A percentile compares a stretch with the other conserved stretches of the same genome.
These are phyloP conservation scores for Paraphaeosphaeria minitans DNA, from an alignment of 2,329 filamentous ascomycete species.

Conservation along the genomic window DNA sequence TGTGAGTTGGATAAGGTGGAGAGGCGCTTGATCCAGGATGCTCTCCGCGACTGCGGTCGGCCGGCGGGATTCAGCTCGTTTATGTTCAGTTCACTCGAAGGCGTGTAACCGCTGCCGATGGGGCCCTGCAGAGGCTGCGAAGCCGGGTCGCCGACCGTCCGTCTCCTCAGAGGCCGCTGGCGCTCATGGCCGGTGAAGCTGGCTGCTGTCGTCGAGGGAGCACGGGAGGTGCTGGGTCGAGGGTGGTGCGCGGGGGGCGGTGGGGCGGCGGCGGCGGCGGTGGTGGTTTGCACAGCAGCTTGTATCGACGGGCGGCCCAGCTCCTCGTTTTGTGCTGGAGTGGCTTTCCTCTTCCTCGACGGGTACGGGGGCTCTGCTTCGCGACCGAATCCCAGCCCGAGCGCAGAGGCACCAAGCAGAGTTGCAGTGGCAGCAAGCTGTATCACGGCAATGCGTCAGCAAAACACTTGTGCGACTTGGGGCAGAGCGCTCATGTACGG, in stretches of 20 bases:
- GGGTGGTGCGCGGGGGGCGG: conserved; percentile 32
- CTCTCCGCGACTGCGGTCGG: conserved; percentile 44
- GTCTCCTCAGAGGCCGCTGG: conserved; percentile 40
- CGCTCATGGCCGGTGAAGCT: conserved; percentile 36
- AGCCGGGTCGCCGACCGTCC: conserved; percentile 36
- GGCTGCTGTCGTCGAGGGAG: conserved; percentile 27
- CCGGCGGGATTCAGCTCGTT: conserved; percentile 32
- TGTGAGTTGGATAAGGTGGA: conserved; percentile 70
- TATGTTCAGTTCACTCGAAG: conserved; percentile 27
- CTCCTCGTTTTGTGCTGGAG: conserved; percentile 38
- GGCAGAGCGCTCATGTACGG: conserved; percentile 27
- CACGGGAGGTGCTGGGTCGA: conserved; percentile 30
- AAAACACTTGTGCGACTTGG: conserved; percentile 35
- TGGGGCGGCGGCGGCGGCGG: conserved; percentile 27
- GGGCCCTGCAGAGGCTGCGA: conserved; percentile 23
- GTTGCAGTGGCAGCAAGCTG: conserved; percentile 69
- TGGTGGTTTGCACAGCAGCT: conserved; percentile 33
- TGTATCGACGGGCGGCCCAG: conserved; percentile 35
- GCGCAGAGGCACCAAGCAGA: conserved; percentile 62
- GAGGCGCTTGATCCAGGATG: conserved; percentile 74
- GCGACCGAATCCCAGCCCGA: conserved; percentile 63
- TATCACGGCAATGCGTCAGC: conserved; percentile 45
- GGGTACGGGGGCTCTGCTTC: conserved; percentile 48
- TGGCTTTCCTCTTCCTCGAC: conserved; percentile 48
- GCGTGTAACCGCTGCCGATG: conserved; percentile 25